Percentiles rank a stretch among this genome's conserved stretches.
phyloP scores from a whole-genome alignment of 257 asterid genomes.

The Orobanche coerulescens region DNA sequence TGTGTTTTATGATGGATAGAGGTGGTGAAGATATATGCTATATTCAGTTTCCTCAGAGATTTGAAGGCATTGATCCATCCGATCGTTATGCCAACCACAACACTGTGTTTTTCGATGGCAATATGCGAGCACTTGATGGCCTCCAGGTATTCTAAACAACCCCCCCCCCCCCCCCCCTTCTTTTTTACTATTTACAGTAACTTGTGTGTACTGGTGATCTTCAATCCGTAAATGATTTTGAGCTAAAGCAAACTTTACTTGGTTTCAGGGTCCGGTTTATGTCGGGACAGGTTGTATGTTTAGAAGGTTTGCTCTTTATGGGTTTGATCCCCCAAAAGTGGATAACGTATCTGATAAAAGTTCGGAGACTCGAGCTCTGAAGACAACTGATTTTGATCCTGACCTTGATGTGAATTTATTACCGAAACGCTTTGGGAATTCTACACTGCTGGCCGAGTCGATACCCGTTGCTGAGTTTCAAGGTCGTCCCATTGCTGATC shows the following conservation, averaged over 20 bases:
- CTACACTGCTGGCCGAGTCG: constrained; percentile 29
- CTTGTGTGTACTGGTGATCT: neutral
- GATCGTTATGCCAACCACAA: no score
- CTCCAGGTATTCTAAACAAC: no score
- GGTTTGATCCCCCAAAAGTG: constrained; percentile 34
- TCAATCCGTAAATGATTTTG: no score
- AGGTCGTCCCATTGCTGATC: constrained; percentile 42
- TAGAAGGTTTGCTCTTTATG: constrained; percentile 37
- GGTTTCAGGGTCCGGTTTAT: constrained; percentile 36
- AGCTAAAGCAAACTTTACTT: no score
- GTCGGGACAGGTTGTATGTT: constrained; percentile 45
- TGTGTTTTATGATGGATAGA: no score
- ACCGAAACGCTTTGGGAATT: constrained; percentile 39
- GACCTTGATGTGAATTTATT: constrained; percentile 28
- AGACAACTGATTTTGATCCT: constrained; percentile 29
- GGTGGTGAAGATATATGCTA: no score
- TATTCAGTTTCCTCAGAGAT: no score
- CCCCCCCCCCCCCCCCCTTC: no score
- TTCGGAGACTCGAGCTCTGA: constrained; percentile 26
- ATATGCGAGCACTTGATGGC: no score
- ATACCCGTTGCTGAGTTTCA: constrained; percentile 37
- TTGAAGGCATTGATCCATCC: no score
- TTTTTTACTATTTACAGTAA: no score
- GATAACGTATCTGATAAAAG: constrained; percentile 15
- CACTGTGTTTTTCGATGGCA: no score